Base-by-base conservation (phyloP, 805 yeast species). In the Nakazawaea laoshanensis region DNA sequence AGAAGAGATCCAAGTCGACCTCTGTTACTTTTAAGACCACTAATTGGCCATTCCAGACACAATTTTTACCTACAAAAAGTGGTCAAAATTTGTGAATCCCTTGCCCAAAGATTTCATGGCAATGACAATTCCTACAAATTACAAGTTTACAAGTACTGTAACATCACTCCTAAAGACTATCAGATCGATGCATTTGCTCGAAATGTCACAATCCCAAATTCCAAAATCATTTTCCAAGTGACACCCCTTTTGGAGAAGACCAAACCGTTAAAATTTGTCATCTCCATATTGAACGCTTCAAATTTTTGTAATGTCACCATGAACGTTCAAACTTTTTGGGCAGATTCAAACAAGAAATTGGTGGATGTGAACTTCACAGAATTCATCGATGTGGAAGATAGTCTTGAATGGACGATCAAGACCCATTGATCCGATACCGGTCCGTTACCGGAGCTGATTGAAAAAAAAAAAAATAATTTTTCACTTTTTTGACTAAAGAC, bases 41-140 rank as follows among this genome's bases (percentile, higher is more conserved):
- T 77, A 26, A 59, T 77, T 22, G 80, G 80, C 4, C 70, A 72
- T 42, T 64, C 71, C 38, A 64, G 67, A 37, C 84, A 77, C 43
- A 74, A 73, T 40, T 42, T 57, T 22, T 54, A 62, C 32, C 39
- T 71, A 9, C 46, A 49, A 7, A 53, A 63, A 11, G 41, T 70
- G 16, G 42, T 54, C 11, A 46, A 41, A 12, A 44, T 50, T 3
- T 34, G 53, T 10, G 35, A 37, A 1, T 38, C 47, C 4, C 37
- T 42, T 14, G 24, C 32, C 9, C 31, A 30, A 10, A 29, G 29
- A 17, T 26, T 14, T 17, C 32, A 32, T 24, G 26, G 19, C 4
- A 24, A 30, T 7, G 28, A 18, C 7, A 17, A 15, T n/a, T 18
- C 19, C 12, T 34, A n/a, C 11, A 35, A 23, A 5, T 10, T 22